Evolutionary conservation across 306 rosid genomes (phyloP), one percentile per base, ranked within the genome.

Genomic region (Cicer pinnatifidum): DNA sequence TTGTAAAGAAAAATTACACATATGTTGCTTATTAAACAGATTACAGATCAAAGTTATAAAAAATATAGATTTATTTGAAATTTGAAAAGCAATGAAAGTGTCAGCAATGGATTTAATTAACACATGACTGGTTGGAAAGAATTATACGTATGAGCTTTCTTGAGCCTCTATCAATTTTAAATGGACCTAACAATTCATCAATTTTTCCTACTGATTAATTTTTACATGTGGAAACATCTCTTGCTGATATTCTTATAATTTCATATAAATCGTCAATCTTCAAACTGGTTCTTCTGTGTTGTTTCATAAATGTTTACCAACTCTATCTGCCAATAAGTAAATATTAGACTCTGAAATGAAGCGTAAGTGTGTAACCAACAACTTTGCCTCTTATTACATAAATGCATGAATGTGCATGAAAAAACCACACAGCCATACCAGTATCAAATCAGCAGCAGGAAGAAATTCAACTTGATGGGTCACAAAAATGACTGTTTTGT

Each of bases 381-480:
- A 47, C 61, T 37, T 57, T 75, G 65, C 46, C 48, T 69, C 83
- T 58, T 48, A 53, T 1, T 17, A 60, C 75, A 54, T 81, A 52
- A 43, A 76, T 75, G 64, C 63, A 60, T 62, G 72, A 73, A 65
- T 52, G 69, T 50, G 33, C 10, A 76, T 60, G 79, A 78, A 43
- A 69, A 70, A 71, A 8, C 33, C 20, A 23, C 41, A 66, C 37
- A 77, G 77, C 72, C 89, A 69, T 91, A 95, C 99, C 97, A 95
- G 86, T 81, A 95, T 95, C 84, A 92, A 76, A 82, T 95, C 96
- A 77, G 94, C 93, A 58, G 96, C 72, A 65, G 97, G 97, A 56
- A 95, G 92, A 87, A 95, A 91, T 85, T 95, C 99, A 68, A 95
- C 97, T 90, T 95, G 99, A 90, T 95, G 97, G 66, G 99, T 95